A percentile compares a stretch with the other conserved stretches of the same genome.
These are phyloP conservation scores for Talaromyces liani DNA, from an alignment of 495 filamentous ascomycete species.

Conservation along the genomic window DNA sequence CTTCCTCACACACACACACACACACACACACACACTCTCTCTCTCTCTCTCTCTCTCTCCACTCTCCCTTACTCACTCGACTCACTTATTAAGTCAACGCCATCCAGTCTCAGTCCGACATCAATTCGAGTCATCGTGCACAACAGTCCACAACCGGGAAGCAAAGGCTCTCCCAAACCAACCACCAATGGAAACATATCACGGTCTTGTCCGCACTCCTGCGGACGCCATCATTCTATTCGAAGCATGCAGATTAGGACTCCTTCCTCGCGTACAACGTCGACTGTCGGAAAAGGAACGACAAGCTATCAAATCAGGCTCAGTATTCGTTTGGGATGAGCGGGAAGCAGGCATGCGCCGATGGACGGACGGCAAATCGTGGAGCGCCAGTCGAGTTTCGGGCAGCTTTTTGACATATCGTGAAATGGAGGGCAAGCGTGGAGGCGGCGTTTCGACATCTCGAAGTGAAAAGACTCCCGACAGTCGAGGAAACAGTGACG, in stretches of 20 bases:
- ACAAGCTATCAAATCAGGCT: constrained; percentile 87
- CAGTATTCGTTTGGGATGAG: constrained; percentile 99
- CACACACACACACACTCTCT: too few relatives aligned
- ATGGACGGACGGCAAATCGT: constrained; percentile 99
- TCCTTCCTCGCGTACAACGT: constrained; percentile 86
- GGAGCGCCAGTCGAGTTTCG: constrained; percentile 95
- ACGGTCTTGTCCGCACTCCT: constrained; percentile 85
- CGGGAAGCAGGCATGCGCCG: constrained; percentile 95
- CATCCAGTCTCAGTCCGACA: not conserved
- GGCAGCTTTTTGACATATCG: constrained; percentile 96
- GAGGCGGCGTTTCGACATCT: constrained; percentile 49
- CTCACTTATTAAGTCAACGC: not conserved
- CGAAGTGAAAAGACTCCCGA: constrained; percentile 74
- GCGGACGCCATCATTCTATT: constrained; percentile 95
- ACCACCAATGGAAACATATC: constrained; percentile 81
- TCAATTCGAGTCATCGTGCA: not conserved
- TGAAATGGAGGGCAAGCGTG: constrained; percentile 97
- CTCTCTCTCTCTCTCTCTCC: not conserved
- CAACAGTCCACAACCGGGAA: not conserved
- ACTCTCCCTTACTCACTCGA: not conserved
- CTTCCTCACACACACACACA: not conserved
- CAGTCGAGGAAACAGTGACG: constrained; percentile 74
- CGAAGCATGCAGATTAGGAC: constrained; percentile 86
- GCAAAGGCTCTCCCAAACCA: constrained; percentile 5
- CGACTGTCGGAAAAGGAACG: constrained; percentile 95